phyloP scores from a whole-genome alignment of 2,329 filamentous ascomycete species.

The Diaporthe ampelina region DNA sequence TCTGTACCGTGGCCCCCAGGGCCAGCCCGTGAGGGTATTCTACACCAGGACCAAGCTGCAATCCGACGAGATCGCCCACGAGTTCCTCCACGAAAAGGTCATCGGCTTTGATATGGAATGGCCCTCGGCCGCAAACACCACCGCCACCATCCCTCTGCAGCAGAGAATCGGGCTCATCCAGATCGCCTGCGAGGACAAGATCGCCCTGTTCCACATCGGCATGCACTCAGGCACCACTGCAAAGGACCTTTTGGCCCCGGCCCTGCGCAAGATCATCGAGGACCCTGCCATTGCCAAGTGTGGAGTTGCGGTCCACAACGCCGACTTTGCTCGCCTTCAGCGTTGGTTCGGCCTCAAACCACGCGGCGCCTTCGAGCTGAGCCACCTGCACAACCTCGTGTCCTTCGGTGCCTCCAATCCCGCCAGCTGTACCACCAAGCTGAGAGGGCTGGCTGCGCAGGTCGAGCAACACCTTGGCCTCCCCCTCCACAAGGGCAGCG shows the following conservation, averaged over 20 bases:
- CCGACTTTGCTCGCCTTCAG: constrained; percentile 76
- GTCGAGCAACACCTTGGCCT: constrained; percentile 79
- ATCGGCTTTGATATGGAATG: constrained; percentile 96
- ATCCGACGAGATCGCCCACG: constrained; percentile 75
- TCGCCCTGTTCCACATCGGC: constrained; percentile 87
- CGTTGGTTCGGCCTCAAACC: constrained; percentile 75
- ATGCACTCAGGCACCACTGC: constrained; percentile 60
- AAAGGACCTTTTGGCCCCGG: constrained; percentile 75
- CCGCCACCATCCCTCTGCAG: constrained; percentile 63
- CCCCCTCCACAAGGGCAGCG: constrained; percentile 81
- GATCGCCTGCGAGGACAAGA: constrained; percentile 80
- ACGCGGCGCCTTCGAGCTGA: constrained; percentile 82
- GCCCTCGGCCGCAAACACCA: constrained; percentile 64
- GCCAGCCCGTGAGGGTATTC: constrained; percentile 74
- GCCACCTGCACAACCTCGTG: constrained; percentile 84
- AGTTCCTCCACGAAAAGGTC: constrained; percentile 78
- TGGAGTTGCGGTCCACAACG: constrained; percentile 79
- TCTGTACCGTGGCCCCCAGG: constrained; percentile 70
- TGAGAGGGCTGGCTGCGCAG: constrained; percentile 77
- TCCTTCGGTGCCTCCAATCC: constrained; percentile 75
- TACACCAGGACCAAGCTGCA: constrained; percentile 80
- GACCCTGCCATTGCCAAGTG: constrained; percentile 77
- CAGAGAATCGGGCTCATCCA: constrained; percentile 86
- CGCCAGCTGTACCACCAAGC: constrained; percentile 57
- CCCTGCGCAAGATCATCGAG: constrained; percentile 80